Percentiles rank a stretch among this genome's conserved stretches.
Conservation (phyloP, 192 early-diverging fungal species). For the Backusella westeae region DNA sequence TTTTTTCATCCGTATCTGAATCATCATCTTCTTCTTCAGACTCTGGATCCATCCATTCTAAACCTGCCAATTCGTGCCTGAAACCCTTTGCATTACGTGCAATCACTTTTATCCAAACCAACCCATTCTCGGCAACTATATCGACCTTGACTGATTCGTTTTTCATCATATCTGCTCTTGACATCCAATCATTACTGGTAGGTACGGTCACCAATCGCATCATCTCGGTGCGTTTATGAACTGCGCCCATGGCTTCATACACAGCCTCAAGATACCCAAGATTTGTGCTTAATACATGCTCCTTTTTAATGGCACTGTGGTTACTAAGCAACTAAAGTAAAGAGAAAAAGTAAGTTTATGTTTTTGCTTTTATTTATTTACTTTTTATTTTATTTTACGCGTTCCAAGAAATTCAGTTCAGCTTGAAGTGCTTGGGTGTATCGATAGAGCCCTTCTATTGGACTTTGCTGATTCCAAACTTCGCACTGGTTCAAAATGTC, state of each 20-base stretch:
- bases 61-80: slow-evolving; percentile 45
- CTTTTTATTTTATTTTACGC: slow-evolving; percentile 14
- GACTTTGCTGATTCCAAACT: slow-evolving; percentile 3
- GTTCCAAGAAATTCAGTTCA: slow-evolving; percentile 30
- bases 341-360: background rate
- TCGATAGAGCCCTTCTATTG: slow-evolving; percentile 29
- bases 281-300: slow-evolving; percentile 33
- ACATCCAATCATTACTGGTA: slow-evolving; percentile 13
- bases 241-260: slow-evolving; percentile 19
- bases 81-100: slow-evolving; percentile 47
- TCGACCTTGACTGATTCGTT: slow-evolving; percentile 40
- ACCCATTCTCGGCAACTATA: slow-evolving; percentile 44
- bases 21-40: slow-evolving; percentile 23
- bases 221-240: slow-evolving; percentile 6
- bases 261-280: slow-evolving; percentile 35
- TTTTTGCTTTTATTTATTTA: background rate
- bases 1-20: background rate
- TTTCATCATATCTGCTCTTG: slow-evolving; percentile 14
- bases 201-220: slow-evolving; percentile 18
- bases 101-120: slow-evolving; percentile 49
- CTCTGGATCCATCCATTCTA: slow-evolving; percentile 38
- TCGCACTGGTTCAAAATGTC: slow-evolving; percentile 8
- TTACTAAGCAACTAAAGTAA: slow-evolving; percentile 21
- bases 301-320: slow-evolving; percentile 18
- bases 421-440: slow-evolving; percentile 22